These are phyloP conservation scores for Sambucus nigra DNA, from an alignment of 129 eudicot genomes.

Conservation along the genomic window DNA sequence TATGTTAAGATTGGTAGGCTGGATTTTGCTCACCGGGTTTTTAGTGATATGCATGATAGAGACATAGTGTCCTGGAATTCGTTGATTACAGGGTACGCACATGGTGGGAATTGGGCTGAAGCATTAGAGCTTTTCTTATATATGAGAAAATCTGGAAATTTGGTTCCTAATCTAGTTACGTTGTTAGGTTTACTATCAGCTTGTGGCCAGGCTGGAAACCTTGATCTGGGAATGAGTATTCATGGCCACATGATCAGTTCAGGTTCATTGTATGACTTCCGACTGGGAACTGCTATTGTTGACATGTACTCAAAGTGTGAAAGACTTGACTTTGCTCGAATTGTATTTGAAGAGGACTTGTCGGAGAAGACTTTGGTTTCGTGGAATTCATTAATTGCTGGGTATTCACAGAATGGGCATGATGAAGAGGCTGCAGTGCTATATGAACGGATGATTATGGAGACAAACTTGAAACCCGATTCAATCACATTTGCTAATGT, in stretches of 20 bases:
- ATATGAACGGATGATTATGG: constrained; percentile 22
- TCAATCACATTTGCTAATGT: constrained; percentile 34
- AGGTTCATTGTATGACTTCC: constrained; percentile 24
- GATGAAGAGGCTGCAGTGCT: constrained; percentile 20
- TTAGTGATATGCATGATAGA: constrained; percentile 14
- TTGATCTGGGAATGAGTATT: constrained; percentile 25
- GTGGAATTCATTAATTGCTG: constrained; percentile 30
- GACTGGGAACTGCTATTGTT: constrained; percentile 31
- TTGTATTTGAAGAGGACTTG: constrained; percentile 23
- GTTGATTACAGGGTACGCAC: constrained; percentile 30
- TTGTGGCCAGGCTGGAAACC: constrained; percentile 18
- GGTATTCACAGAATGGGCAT: constrained; percentile 28
- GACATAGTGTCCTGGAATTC: constrained; percentile 42
- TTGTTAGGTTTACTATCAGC: constrained; percentile 21
- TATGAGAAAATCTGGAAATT: constrained; percentile 12
- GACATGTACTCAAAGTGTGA: constrained; percentile 45
- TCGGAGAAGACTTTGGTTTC: constrained; percentile 27
- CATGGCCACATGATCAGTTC: constrained; percentile 27
- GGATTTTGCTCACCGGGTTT: constrained; percentile 28
- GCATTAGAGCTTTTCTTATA: constrained; percentile 21
- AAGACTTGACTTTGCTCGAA: constrained; percentile 20
- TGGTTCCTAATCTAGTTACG: constrained; percentile 27
- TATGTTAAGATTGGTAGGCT: constrained; percentile 31
- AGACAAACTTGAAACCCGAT: constrained; percentile 25
- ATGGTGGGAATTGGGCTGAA: constrained; percentile 14